A percentile compares a stretch with the other conserved stretches of the same genome.
phyloP scores from a whole-genome alignment of 176 grass and related monocot genomes.

The Aegilops umbellulata region DNA sequence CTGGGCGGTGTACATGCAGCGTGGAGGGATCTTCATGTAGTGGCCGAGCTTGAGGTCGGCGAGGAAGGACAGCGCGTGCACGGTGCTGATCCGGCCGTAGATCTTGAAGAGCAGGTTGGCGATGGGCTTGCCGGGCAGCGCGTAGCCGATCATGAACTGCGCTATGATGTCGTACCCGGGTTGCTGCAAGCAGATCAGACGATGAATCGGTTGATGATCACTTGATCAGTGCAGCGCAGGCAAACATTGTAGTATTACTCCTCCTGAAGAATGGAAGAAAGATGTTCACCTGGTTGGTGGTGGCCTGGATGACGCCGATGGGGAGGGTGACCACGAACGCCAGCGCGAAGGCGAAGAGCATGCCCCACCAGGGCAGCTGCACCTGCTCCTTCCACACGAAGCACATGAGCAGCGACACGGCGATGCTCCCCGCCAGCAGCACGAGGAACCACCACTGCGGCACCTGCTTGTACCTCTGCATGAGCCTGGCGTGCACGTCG shows the following conservation, averaged over 20 bases:
- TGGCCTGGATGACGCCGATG: conserved; percentile 95
- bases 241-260: too few species aligned
- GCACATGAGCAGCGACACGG: conserved; percentile 74
- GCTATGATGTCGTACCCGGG: conserved; percentile 97
- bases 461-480: conserved; percentile 92
- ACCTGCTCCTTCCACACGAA: conserved; percentile 83
- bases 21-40: conserved; percentile 98
- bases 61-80: conserved; percentile 94
- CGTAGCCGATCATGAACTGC: conserved; percentile 93
- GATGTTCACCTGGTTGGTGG: conserved; percentile 76
- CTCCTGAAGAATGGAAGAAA: background rate
- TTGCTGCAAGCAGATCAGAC: conserved; percentile 50
- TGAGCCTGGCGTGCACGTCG: conserved; percentile 88
- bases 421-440: conserved; percentile 75
- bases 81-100: conserved; percentile 93
- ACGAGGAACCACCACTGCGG: conserved; percentile 97
- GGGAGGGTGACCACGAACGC: conserved; percentile 88
- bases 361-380: conserved; percentile 99
- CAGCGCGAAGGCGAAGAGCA: conserved; percentile 91
- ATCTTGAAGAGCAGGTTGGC: conserved; percentile 99
- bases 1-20: conserved; percentile 97
- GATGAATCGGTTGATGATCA: background rate
- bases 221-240: background rate
- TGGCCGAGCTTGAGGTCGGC: conserved; percentile 96
- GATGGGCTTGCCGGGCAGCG: conserved; percentile 91